Evolutionary conservation across 225 moss, liverwort and hornwort genomes (phyloP), one percentile per base, ranked within the genome.

Genomic region (Straminergon stramineum): DNA sequence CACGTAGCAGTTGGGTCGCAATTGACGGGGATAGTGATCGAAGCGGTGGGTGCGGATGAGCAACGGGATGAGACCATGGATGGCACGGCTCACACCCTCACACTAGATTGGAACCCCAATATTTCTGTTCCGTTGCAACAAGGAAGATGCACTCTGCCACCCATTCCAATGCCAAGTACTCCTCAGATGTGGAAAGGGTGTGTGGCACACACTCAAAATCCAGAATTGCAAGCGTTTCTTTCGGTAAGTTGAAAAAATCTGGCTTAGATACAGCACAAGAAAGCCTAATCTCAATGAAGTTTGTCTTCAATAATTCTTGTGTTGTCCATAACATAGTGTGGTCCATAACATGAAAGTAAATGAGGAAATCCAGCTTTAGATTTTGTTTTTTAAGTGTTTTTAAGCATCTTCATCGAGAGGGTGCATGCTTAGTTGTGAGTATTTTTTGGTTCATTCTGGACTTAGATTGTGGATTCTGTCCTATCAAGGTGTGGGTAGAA

Each of bases 141-240:
- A 78, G 94, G 94, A 80, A 78, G 43, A 61, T 90, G 94, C 77
- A 84, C 84, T 75, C 89, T 94, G 27, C 94, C 94, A 52, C n/a
- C 73, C 53, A 93, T 94, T 87, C 53, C 70, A 53, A 74, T 94
- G 84, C 91, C 90, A 30, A 67, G 27, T 51, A 56, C 48, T 24
- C 79, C 89, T 62, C 81, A 84, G 21, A 7, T 86, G 60, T 94
- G 94, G 94, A 84, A 31, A 67, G 92, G 91, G 18, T 37, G 70
- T 75, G 94, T 94, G 48, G 55, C 75, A 17, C 93, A 89, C 48
- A 64, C 90, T 26, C 86, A 77, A n/a, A 15, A 91, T 78, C 90
- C 90, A 10, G 88, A 91, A 41, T 79, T 94, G 32, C 62, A 83
- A 53, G 24, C 41, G 30, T 15, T 41, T 11, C 55, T 94, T 18